Evolutionary conservation across 2,329 filamentous ascomycete genomes (phyloP), one percentile per base, ranked within the genome.

Genomic region (Tolypocladium pustulatum): DNA sequence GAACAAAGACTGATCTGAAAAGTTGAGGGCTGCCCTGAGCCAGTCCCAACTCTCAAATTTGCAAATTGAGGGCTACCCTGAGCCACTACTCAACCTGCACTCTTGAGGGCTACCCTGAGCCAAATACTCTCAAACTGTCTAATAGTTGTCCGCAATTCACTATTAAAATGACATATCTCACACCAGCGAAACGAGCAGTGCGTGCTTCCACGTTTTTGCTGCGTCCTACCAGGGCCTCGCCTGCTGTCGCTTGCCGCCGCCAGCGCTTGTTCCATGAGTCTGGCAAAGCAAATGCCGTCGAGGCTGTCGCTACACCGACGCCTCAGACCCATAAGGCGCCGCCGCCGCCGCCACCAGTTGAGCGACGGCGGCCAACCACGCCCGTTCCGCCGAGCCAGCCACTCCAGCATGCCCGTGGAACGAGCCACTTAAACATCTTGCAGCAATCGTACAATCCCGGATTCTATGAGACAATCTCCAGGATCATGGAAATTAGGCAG

Each of bases 391-490:
- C 49, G 4, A 5, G n/a, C 12, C 59, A 60, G 49, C 58, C 55
- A 5, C 52, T 51, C 37, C 54, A 56, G 58, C 57, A 54, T n/a
- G 37, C 55, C 13, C 38, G 54, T 20, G 51, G 52, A 15, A 49
- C 46, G 36, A 58, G 54, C 32, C 65, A 67, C 57, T 61, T 68
- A 46, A 65, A 67, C 58, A 56, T 68, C 51, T 54, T 57, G 37
- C 60, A 65, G 56, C 63, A 67, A 41, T 41, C 53, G 8, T 55
- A 66, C 53, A 65, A 65, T 22, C 61, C 66, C 37, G 55, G 54
- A 52, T 68, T 67, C 59, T 68, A 68, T 56, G 58, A 65, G 59
- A 61, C 66, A n/a, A 53, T 68, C n/a, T 56, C 60, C 56, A 60
- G 60, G 52, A 65, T 67, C 56, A 68, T 68, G 65, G 59, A 60